Percentiles rank a stretch among this genome's conserved stretches.
phyloP scores from a whole-genome alignment of 2,329 filamentous ascomycete species.

The Pseudogymnoascus sp. region DNA sequence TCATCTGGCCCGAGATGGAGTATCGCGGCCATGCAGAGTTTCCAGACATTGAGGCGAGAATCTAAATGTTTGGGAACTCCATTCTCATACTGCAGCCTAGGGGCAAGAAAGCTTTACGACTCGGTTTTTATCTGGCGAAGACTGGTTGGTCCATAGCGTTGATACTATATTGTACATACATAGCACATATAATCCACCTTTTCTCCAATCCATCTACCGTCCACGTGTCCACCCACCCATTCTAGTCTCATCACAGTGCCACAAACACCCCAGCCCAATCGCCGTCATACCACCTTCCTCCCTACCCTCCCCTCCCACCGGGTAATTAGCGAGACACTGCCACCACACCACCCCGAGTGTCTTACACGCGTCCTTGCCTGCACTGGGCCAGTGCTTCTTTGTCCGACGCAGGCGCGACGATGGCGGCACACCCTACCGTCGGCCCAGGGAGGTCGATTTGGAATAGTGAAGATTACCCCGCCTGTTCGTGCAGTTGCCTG shows the following conservation, averaged over 20 bases:
- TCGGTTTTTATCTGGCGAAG: not conserved
- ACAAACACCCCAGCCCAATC: not conserved
- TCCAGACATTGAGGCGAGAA: slow-evolving; percentile 66
- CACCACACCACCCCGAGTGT: not conserved
- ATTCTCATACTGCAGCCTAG: no score
- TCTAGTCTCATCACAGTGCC: not conserved
- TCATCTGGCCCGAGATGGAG: slow-evolving; percentile 83
- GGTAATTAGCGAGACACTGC: not conserved
- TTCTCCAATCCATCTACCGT: not conserved
- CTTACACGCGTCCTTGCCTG: not conserved
- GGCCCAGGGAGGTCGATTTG: not conserved
- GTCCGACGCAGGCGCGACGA: not conserved
- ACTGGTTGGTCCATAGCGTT: not conserved
- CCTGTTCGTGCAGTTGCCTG: not conserved
- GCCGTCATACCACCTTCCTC: not conserved
- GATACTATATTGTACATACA: not conserved
- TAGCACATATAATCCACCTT: slow-evolving; percentile 3
- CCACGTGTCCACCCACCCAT: not conserved
- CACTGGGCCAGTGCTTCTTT: not conserved
- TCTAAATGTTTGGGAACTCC: slow-evolving; percentile 43
- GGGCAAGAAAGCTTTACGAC: not conserved
- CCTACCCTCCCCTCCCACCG: not conserved
- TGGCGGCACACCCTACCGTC: not conserved
- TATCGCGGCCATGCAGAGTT: slow-evolving; percentile 70
- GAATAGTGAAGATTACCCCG: not conserved